These are phyloP conservation scores for Oenanthe javanica DNA, from an alignment of 140 eudicot genomes.

Conservation along the genomic window DNA sequence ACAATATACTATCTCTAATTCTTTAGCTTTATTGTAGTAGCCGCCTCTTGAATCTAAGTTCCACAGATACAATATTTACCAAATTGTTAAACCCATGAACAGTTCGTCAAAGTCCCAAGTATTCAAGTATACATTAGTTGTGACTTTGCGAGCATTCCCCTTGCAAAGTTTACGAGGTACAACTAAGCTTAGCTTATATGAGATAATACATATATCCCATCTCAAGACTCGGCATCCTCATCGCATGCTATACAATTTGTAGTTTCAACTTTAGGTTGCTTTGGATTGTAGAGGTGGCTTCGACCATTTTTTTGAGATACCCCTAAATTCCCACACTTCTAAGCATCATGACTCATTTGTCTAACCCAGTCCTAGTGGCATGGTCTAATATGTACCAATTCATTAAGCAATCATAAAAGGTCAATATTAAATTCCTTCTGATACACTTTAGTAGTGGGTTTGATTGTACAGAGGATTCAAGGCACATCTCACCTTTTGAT, in stretches of 20 bases:
- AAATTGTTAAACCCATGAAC: not conserved
- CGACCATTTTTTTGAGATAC: not conserved
- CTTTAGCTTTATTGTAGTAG: not conserved
- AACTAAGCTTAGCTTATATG: not conserved
- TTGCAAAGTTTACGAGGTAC: not conserved
- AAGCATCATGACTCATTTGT: not conserved
- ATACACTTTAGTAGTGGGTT: not conserved
- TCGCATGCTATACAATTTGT: not conserved
- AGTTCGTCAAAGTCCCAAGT: not conserved
- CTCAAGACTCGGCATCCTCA: not conserved
- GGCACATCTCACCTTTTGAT: no score
- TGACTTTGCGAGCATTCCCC: not conserved
- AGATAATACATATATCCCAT: not conserved
- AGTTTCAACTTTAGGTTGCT: not conserved
- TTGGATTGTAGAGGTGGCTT: not conserved
- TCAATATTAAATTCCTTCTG: not conserved
- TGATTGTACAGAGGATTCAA: no score
- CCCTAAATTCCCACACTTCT: not conserved
- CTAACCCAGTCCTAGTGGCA: not conserved
- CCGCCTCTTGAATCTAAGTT: not conserved
- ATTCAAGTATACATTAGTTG: not conserved
- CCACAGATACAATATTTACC: not conserved
- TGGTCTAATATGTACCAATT: not conserved
- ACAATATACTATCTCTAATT: not conserved
- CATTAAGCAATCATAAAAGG: not conserved